phyloP scores from a whole-genome alignment of 345 rosid species.

The Microthlaspi erraticum region DNA sequence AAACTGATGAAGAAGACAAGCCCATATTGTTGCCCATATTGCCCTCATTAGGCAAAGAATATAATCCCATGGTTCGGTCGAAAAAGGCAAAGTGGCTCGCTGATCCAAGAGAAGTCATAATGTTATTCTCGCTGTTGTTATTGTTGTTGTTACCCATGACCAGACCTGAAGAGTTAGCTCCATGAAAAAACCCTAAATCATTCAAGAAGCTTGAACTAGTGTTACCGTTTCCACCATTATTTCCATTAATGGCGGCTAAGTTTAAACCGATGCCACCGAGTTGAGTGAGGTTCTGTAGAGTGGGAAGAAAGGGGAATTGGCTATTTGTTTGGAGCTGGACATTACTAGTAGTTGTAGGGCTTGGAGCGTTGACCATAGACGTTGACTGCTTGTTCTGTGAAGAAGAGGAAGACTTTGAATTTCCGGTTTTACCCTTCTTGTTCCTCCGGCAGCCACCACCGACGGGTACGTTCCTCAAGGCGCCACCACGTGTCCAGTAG shows the following conservation, averaged over 20 bases:
- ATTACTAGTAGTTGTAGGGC: constrained; percentile 16
- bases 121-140: constrained; percentile 37
- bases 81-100: constrained; percentile 31
- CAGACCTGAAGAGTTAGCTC: constrained; percentile 38
- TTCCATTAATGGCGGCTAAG: constrained; percentile 40
- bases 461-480: constrained; percentile 48
- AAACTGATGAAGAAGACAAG: constrained; percentile 24
- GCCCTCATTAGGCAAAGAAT: constrained; percentile 39
- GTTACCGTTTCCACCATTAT: constrained; percentile 36
- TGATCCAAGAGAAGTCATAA: constrained; percentile 43
- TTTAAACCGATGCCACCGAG: constrained; percentile 45
- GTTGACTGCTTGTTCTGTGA: constrained; percentile 44
- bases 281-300: constrained; percentile 46
- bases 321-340: constrained; percentile 35
- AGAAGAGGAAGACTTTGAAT: constrained; percentile 39
- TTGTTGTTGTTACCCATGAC: constrained; percentile 39
- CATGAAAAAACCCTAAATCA: constrained; percentile 40
- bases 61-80: constrained; percentile 42
- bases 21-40: constrained; percentile 34
- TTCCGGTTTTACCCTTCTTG: constrained; percentile 44
- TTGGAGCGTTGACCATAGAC: constrained; percentile 40
- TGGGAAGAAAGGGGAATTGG: constrained; percentile 39
- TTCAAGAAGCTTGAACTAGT: constrained; percentile 39
- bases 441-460: constrained; percentile 50
- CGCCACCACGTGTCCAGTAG: constrained; percentile 49